Base-by-base conservation (phyloP, 257 asterid genomes). In the Anisodus acutangulus region DNA sequence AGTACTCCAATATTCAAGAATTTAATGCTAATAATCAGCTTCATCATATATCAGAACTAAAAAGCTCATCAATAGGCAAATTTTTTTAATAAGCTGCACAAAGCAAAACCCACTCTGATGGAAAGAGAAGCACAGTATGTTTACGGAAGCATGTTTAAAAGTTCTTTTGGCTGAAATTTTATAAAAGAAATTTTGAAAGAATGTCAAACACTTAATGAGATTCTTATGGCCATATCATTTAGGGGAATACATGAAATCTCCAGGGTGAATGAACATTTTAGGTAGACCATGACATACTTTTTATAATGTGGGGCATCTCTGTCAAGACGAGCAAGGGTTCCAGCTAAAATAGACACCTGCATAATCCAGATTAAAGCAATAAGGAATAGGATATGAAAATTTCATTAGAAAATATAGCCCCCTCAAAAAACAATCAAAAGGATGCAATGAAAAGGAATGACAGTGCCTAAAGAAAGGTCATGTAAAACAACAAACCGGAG, bases 271-370 rank as follows among this genome's bases (percentile, higher is more conserved):
- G 81, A 31, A 76, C 63, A 76, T 22, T 26, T 76, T 51, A 76
- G 81, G 81, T 76, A 76, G 43, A 53, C 63, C 39, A 12, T 53
- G 47, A 88, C 97, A 43, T 90, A 97, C 99, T 97, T 97, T 86
- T 91, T 95, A 86, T 97, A 95, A 83, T 89, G 94, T 17, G 99
- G 99, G 81, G 99, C 98, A 90, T 97, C 98, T 89, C 99, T 93
- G 86, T 97, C 99, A 93, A 97, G 88, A 64, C 99, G 99, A 88
- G 99, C 99, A 81, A 97, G 89, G 84, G 99, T 97, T 49, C 99
- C 99, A 78, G 98, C 98, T 92, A 97, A 88, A 88, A 97, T 97
- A 84, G 99, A 97, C 84, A 97, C 98, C 99, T 97, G 93, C 88
- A 86, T 54, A 79, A 86, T 51, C 81, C 81, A 76, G 47, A 53